These are phyloP conservation scores for Peronosclerospora sorghi DNA, from an alignment of 352 stramenopile species.

Conservation along the genomic window DNA sequence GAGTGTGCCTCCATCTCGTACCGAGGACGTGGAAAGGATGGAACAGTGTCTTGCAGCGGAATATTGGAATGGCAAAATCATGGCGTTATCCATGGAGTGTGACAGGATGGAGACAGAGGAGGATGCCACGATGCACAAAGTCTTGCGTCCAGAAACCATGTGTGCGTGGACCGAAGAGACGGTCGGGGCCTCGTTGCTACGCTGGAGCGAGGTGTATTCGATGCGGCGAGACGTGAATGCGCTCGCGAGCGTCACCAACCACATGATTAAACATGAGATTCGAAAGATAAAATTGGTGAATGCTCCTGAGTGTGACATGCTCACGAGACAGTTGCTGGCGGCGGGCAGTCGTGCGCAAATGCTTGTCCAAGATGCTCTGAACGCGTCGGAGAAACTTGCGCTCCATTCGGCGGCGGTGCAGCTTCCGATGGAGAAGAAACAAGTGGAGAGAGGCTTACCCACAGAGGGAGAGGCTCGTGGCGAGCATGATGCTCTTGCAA, in stretches of 20 bases:
- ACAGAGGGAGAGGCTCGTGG: slow-evolving; percentile 1
- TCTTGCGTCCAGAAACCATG: slow-evolving; percentile 18
- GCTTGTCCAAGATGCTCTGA: slow-evolving; percentile 21
- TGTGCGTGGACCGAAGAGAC: slow-evolving; percentile 23
- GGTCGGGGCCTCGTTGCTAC: slow-evolving; percentile 23
- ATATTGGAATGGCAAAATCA: slow-evolving; percentile 37
- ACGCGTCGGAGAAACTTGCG: slow-evolving; percentile 25
- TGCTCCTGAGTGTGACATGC: neutral
- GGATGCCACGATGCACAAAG: slow-evolving; percentile 1
- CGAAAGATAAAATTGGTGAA: slow-evolving; percentile 6
- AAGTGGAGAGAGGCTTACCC: no score
- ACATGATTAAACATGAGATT: slow-evolving; percentile 26
- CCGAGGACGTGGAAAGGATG: slow-evolving; percentile 5
- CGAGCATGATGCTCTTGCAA: neutral
- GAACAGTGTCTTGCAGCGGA: slow-evolving; percentile 22
- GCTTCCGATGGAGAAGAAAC: slow-evolving; percentile 12
- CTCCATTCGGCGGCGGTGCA: slow-evolving; percentile 34
- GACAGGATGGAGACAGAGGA: slow-evolving; percentile 2
- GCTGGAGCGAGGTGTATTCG: slow-evolving; percentile 36
- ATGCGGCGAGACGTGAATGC: slow-evolving; percentile 24
- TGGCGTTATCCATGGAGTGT: slow-evolving; percentile 9
- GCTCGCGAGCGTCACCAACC: slow-evolving; percentile 23
- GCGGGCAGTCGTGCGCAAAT: slow-evolving; percentile 19
- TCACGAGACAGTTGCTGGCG: slow-evolving; percentile 17
- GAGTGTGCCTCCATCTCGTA: neutral